Base-by-base conservation (phyloP, 2,329 filamentous ascomycete genomes). In the Cadophora sp. region DNA sequence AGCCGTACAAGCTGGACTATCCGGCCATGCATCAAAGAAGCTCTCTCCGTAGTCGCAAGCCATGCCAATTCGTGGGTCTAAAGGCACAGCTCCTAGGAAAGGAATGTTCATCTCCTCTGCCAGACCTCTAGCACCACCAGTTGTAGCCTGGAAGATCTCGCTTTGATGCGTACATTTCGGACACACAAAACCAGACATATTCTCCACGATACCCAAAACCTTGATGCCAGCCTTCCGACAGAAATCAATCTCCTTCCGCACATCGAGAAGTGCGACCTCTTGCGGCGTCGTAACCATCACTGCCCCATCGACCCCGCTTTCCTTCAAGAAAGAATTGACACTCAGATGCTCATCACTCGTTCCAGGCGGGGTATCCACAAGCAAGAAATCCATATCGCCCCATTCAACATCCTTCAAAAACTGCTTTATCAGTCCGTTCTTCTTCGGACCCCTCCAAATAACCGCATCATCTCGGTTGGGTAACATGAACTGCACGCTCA, bases 401-500 rank as follows among this genome's bases (percentile, higher is more conserved):
- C 96, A 99, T 77, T 96, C 93, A 7, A 99, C 96, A 76, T 99
- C 96, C 82, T 97, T 97, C 61, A 99, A 81, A 74, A 99, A 99
- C 79, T 96, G 92, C 83, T 99, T 99, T 77, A 99, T 98, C 66
- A 99, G 81, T 0, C 96, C 96, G 76, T 98, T 99, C 86, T 99
- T 99, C 86, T 99, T 99, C 2, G 96, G 91, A 0, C 96, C 96
- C 60, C 96, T 87, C 96, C 96, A 99, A 72, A 99, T 99, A 48
- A 99, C 90, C 3, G 96, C 96, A 76, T 97, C 94, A 79, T 99
- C 95, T 56, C 92, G 86, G 75, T 93, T 93, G 0, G 96, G 96
- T 55, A 99, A 84, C 93, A 99, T 97, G 78, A 99, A 99, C 79
- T 99, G 96, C 71, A 99, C 93, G 75, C 91, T 96, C 95, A 99